Evolutionary conservation across 352 stramenopile species (phyloP).

Genomic region (Phytophthora chlamydospora): DNA sequence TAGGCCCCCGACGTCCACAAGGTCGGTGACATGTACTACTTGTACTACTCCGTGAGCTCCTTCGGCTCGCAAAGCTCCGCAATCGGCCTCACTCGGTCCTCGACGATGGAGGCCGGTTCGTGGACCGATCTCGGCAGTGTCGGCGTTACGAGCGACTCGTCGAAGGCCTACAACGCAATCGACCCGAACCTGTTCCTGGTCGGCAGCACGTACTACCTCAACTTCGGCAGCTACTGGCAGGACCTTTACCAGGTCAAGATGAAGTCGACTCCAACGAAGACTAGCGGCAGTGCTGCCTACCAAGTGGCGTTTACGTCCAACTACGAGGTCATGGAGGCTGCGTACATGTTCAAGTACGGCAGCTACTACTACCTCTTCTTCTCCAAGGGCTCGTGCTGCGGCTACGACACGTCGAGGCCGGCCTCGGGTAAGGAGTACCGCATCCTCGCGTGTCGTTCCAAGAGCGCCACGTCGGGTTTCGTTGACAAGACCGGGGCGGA

Average conservation of each 20-base stretch:
- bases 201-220: conserved; percentile 45
- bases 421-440: conserved; percentile 55
- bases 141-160: conserved; percentile 39
- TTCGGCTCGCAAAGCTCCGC: conserved; percentile 55
- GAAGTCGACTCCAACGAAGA: conserved; percentile 30
- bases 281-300: conserved; percentile 4
- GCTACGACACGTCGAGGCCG: conserved; percentile 35
- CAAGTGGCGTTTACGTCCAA: conserved; percentile 44
- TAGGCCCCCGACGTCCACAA: conserved; percentile 54
- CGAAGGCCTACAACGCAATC: conserved; percentile 63
- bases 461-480: conserved; percentile 40
- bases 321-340: conserved; percentile 44
- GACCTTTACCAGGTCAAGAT: conserved; percentile 44
- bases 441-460: conserved; percentile 50
- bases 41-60: conserved; percentile 64
- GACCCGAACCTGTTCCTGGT: conserved; percentile 51
- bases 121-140: conserved; percentile 44
- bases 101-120: conserved; percentile 50
- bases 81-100: conserved; percentile 48
- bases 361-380: conserved; percentile 56
- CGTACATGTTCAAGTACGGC: conserved; percentile 46
- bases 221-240: conserved; percentile 56
- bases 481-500: conserved; percentile 41
- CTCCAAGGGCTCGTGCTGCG: conserved; percentile 49
- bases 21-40: conserved; percentile 56